Evolutionary conservation across 371 early-diverging fungal species (phyloP).

Genomic region (Blyttiomyces sp.): DNA sequence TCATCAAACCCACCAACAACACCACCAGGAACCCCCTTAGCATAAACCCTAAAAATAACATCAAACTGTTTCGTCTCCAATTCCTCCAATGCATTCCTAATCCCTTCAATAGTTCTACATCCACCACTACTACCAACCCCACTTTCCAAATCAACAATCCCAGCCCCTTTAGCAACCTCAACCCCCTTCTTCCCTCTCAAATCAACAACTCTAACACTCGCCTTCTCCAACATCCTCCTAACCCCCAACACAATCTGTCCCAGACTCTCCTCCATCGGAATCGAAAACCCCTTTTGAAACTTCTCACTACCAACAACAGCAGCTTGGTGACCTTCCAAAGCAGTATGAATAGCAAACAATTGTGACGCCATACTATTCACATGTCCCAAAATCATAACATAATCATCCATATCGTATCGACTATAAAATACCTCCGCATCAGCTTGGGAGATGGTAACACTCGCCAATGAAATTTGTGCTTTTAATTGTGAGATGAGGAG

Average conservation of each 20-base stretch:
- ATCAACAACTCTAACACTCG: background rate
- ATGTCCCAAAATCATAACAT: background rate
- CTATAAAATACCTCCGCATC: slow-evolving; percentile 17
- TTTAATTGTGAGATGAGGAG: slow-evolving; percentile 5
- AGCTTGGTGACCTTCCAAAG: slow-evolving; percentile 1
- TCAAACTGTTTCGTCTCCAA: background rate
- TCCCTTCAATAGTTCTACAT: background rate
- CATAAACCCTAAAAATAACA: background rate
- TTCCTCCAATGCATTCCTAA: background rate
- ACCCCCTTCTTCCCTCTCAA: background rate
- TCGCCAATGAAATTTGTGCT: background rate
- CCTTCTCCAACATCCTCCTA: background rate
- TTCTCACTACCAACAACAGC: slow-evolving; percentile 2
- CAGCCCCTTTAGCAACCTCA: too few species aligned
- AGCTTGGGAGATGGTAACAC: slow-evolving; percentile 3
- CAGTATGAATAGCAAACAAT: slow-evolving; percentile 20
- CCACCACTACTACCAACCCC: background rate
- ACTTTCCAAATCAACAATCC: too few species aligned
- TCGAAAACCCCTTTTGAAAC: slow-evolving; percentile 3
- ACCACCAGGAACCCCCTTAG: background rate
- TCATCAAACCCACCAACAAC: background rate
- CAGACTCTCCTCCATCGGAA: background rate
- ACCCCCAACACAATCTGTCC: background rate
- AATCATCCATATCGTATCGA: slow-evolving; percentile 7
- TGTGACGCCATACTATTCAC: slow-evolving; percentile 1